phyloP scores from a whole-genome alignment of 768 basidiomycete species.

The Boletus insuetus region DNA sequence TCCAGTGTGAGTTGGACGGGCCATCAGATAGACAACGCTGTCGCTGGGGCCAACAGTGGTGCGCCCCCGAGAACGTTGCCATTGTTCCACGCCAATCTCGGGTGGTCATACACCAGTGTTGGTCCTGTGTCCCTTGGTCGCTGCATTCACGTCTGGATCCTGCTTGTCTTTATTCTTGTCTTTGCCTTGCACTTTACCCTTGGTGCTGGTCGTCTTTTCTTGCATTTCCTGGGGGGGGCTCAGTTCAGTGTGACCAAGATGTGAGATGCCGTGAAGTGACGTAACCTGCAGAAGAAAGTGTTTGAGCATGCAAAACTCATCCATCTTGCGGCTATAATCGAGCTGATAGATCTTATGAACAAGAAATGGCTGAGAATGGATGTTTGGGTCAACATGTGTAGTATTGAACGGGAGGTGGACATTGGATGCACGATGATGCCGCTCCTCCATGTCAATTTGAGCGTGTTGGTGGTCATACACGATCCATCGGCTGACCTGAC shows the following conservation, averaged over 20 bases:
- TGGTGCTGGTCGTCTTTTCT: slow-evolving; percentile 35
- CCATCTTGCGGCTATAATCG: slow-evolving; percentile 76
- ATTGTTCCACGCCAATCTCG: slow-evolving; percentile 81
- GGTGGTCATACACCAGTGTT: slow-evolving; percentile 77
- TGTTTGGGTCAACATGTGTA: neutral
- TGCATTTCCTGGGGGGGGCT: slow-evolving; percentile 43
- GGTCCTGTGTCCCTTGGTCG: slow-evolving; percentile 9
- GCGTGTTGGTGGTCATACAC: slow-evolving; percentile 68
- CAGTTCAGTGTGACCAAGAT: neutral
- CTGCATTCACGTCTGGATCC: slow-evolving; percentile 5
- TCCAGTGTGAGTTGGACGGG: slow-evolving; percentile 13
- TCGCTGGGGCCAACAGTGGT: slow-evolving; percentile 72
- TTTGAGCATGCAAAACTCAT: slow-evolving; percentile 87
- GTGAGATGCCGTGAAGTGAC: neutral
- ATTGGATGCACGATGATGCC: slow-evolving; percentile 61
- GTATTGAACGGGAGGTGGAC: too few species aligned
- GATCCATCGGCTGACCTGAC: slow-evolving; percentile 83
- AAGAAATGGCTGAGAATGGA: slow-evolving; percentile 59
- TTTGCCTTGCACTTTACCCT: slow-evolving; percentile 29
- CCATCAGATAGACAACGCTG: slow-evolving; percentile 48
- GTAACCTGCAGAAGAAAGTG: slow-evolving; percentile 68
- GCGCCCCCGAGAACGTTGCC: slow-evolving; percentile 61
- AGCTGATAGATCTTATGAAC: slow-evolving; percentile 80
- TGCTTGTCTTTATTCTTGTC: slow-evolving; percentile 11
- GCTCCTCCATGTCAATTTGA: slow-evolving; percentile 65